Evolutionary conservation across 2,329 filamentous ascomycete genomes (phyloP), one percentile per base, ranked within the genome.

Genomic region (Allantophomopsis lycopodina): DNA sequence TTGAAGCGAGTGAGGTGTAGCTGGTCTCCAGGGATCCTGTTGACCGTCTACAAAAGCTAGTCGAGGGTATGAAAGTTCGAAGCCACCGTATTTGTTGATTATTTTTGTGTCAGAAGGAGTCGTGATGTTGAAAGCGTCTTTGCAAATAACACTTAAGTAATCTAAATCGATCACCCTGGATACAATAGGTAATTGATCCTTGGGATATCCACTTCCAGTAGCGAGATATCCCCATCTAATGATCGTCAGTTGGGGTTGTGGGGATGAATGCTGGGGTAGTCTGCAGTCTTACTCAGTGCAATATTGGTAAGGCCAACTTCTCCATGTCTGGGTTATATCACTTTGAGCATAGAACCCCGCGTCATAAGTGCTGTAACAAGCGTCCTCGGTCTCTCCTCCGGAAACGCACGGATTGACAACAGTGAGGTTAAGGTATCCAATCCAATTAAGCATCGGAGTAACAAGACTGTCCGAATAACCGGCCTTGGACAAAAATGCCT

Each of bases 1-100:
- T 1, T 52, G 53, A 11, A 75, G 69, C 1, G 76, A 78, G 37
- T 89, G 77, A 1, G 81, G 75, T 0, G 79, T 82, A 0, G 81
- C 82, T 0, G 76, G 73, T 14, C 79, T 71, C 86, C 86, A 94
- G 0, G 85, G 84, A 53, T 93, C 86, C 41, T 74, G 73, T 45
- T 83, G 72, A 20, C 85, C 85, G 45, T 87, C 84, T 32, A 94
- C 64, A 36, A 83, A 70, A 2, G 86, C 86, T 1, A 94, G 70
- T 2, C 85, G 78, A 1, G 79, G 72, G 53, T 85, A 87, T 35
- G 48, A 51, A 49, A 91, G 79, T 54, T 72, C 62, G 57, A 77
- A 83, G 11, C 76, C 82, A 33, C 86, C 86, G 46, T 82, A 79
- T 52, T 79, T 76, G 64, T 93, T 91, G 57, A 91, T 76, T 1